Evolutionary conservation across 768 basidiomycete species (phyloP).

Genomic region (Xerocomellus amylosporus): DNA sequence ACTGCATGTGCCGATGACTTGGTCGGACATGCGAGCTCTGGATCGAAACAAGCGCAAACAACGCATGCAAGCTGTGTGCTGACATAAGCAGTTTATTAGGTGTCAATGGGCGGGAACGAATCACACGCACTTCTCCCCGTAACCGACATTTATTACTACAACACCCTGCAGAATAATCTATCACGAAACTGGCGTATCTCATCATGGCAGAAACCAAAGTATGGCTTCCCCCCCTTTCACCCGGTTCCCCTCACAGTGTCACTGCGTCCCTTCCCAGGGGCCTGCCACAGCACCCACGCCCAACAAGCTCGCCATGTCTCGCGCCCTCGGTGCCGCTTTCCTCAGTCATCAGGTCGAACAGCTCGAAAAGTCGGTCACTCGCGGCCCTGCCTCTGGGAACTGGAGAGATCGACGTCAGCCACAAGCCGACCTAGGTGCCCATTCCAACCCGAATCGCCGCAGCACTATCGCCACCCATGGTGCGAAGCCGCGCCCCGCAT

Average conservation of each 20-base stretch:
- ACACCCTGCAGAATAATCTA: too few species aligned
- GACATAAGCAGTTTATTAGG: conserved; percentile 8
- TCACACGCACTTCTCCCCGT: conserved; percentile 2
- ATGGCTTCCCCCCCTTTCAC: not conserved
- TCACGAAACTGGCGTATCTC: not conserved
- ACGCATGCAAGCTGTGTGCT: conserved; percentile 1
- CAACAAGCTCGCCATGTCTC: conserved; percentile 78
- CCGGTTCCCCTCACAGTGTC: not conserved
- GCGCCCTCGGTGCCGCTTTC: conserved; percentile 83
- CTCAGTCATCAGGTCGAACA: conserved; percentile 86
- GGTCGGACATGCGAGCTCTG: conserved; percentile 14
- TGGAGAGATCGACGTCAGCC: conserved; percentile 54
- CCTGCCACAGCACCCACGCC: conserved; percentile 30
- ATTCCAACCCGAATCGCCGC: conserved; percentile 22
- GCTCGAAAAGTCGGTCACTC: conserved; percentile 71
- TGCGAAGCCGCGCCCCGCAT: conserved; percentile 23
- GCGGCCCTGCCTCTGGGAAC: conserved; percentile 51
- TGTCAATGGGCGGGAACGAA: not conserved
- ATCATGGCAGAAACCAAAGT: conserved; percentile 25
- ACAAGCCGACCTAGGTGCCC: conserved; percentile 15
- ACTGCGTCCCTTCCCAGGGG: conserved; percentile 8
- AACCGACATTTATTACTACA: not conserved
- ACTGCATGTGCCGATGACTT: conserved; percentile 22
- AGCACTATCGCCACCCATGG: conserved; percentile 6
- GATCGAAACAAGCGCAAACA: not conserved